phyloP scores from a whole-genome alignment of 225 moss, liverwort and hornwort species.

The Lunularia cruciata region DNA sequence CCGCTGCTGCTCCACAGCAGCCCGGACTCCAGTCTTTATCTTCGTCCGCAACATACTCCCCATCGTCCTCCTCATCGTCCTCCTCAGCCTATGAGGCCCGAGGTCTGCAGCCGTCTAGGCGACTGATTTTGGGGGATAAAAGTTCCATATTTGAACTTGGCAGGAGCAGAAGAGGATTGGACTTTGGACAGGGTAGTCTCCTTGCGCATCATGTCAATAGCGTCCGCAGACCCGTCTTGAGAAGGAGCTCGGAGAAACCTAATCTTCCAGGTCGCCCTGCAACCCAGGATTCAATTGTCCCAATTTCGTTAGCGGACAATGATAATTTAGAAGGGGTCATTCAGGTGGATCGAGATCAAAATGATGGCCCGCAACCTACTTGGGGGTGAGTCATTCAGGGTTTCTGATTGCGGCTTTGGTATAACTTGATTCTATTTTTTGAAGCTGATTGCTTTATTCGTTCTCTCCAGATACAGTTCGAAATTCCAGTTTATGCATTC shows the following conservation, averaged over 20 bases:
- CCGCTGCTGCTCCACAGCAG: constrained; percentile 11
- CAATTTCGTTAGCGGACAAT: constrained; percentile 70
- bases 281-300: constrained; percentile 43
- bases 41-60: not conserved
- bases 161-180: constrained; percentile 1
- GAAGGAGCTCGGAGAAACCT: constrained; percentile 24
- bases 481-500: too few relatives aligned
- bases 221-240: constrained; percentile 25
- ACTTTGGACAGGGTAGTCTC: not conserved
- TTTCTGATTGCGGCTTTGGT: too few relatives aligned
- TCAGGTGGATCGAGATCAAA: constrained; percentile 65
- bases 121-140: not conserved
- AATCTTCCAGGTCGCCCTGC: constrained; percentile 18
- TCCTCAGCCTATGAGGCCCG: constrained; percentile 2
- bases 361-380: constrained; percentile 57
- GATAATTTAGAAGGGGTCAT: constrained; percentile 81
- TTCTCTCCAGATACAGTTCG: too few relatives aligned
- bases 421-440: too few relatives aligned
- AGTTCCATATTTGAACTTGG: not conserved
- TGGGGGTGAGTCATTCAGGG: constrained; percentile 59
- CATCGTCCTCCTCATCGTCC: not conserved
- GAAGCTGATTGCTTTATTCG: too few relatives aligned
- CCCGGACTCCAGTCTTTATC: constrained; percentile 1
- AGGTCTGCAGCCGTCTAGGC: not conserved
- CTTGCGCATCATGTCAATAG: constrained; percentile 16